Evolutionary conservation across 306 rosid species (phyloP), one percentile per base, ranked within the genome.

Genomic region (Casuarina cunninghamiana): DNA sequence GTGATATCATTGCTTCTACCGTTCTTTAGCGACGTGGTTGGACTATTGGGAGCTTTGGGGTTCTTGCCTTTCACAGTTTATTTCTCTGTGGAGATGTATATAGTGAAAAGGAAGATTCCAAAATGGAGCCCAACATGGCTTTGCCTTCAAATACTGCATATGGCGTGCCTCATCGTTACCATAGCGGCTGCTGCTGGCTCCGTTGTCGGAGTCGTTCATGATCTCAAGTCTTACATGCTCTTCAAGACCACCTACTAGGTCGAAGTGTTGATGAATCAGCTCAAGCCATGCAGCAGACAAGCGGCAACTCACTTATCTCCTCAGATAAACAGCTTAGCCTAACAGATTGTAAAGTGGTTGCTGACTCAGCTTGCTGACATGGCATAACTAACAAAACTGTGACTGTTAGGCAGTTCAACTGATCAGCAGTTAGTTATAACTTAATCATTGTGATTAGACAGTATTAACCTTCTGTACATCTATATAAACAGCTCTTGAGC

Each of bases 41-140:
- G 91, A 26, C 90, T 92, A 60, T 89, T 92, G 38, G 97, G 97
- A 7, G 96, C 97, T 6, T 60, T 92, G 19, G 97, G 91, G 10
- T 92, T 92, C 75, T 92, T 95, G 97, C 97, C 97, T 1, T 81
- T 88, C 0, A 90, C 93, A 0, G 96, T 92, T 42, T 92, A 84
- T 82, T 90, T 90, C 81, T 96, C 97, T 0, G 97, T 92, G 76
- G 91, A 92, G 65, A 90, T 92, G 97, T 92, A 87, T 70, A 92
- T 92, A 44, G 46, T 0, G 53, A 94, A 92, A 44, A 90, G 81
- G 88, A 82, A 49, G 79, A 87, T 90, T 38, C 89, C 87, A 48
- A 90, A 84, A 77, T 90, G 94, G 97, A 85, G 93, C 79, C 53
- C 87, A 5, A 85, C 67, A 69, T 92, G 97, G 97, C 80, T 88